Base-by-base conservation (phyloP, 768 basidiomycete species). In the Hygrophoropsis aurantiaca region DNA sequence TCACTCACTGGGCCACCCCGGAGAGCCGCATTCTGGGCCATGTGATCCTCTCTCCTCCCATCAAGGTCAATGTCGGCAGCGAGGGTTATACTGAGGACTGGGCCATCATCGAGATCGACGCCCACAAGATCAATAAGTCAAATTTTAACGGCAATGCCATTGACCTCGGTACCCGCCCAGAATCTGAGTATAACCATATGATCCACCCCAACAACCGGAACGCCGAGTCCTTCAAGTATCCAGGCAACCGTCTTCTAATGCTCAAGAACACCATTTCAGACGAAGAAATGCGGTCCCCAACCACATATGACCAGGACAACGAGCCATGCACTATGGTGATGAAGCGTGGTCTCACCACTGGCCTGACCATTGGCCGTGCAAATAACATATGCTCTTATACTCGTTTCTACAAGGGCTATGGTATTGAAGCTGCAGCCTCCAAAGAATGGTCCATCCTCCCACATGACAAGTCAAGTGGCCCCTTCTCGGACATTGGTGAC, bases 31-130 rank as follows among this genome's bases (percentile, higher is more conserved):
- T 58, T 41, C 25, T 65, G 19, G 64, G 63, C 44, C 55, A 57
- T 44, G 54, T 65, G 45, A 26, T 51, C 49, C 30, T 51, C 11
- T 60, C 63, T 30, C 64, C 63, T 16, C 48, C 51, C 30, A 49
- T 58, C 35, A 25, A n/a, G 23, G 38, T 21, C 33, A 51, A n/a
- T 1, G 38, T 38, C 11, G 55, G 44, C 36, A 62, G 54, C 1
- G 47, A 57, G 20, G 65, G 66, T 23, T n/a, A n/a, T n/a, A n/a
- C n/a, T n/a, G n/a, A n/a, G n/a, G n/a, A n/a, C n/a, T n/a, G n/a
- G n/a, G n/a, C 55, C 3, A 33, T 66, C 18, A 50, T 67, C 47
- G 56, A 67, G 52, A 39, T 67, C 33, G 30, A 59, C 48, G 23
- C 19, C 40, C 25, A 40, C 47, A 66, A 57, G 42, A 40, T 67